Evolutionary conservation across 1,284 basidiomycete species (phyloP).

Genomic region (Fomitopsis schrenkii): DNA sequence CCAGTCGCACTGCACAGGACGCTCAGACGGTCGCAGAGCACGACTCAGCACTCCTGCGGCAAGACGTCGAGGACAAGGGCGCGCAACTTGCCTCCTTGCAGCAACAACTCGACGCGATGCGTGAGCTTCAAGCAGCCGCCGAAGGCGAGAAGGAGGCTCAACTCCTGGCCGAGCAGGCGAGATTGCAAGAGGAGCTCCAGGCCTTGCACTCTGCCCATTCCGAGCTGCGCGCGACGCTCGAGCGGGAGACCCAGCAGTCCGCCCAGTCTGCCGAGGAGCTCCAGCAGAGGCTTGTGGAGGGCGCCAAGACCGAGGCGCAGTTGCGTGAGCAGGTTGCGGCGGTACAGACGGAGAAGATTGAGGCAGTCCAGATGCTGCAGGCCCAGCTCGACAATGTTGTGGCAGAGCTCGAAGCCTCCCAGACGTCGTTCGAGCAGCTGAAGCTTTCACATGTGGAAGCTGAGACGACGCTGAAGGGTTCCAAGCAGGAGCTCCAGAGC

Average conservation of each 20-base stretch:
- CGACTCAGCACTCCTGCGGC: conserved; percentile 4
- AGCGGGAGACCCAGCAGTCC: conserved; percentile 22
- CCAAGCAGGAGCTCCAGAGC: conserved; percentile 20
- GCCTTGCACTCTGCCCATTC: conserved; percentile 18
- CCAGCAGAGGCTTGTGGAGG: conserved; percentile 12
- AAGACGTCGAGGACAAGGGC: conserved; percentile 1
- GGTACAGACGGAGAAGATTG: conserved; percentile 34
- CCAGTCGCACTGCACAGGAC: conserved; percentile 9
- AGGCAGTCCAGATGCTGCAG: conserved; percentile 35
- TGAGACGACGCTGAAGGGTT: conserved; percentile 15
- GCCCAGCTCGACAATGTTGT: conserved; percentile 30
- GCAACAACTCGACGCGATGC: conserved; percentile 18
- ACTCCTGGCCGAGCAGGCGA: conserved; percentile 16
- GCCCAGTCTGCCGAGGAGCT: conserved; percentile 18
- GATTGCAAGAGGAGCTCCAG: conserved; percentile 26
- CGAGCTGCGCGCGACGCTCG: conserved; percentile 15
- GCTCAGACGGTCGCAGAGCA: conserved; percentile 9
- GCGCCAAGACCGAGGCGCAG: conserved; percentile 13
- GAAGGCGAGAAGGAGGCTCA: conserved; percentile 11
- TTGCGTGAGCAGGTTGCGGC: conserved; percentile 27
- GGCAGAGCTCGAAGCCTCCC: conserved; percentile 31
- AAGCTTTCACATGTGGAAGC: conserved; percentile 15
- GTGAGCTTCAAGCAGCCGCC: conserved; percentile 13
- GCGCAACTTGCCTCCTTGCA: conserved; percentile 26
- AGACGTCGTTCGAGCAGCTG: conserved; percentile 24